Base-by-base conservation (phyloP, 2,329 filamentous ascomycete species). In the Alternaria triticina region DNA sequence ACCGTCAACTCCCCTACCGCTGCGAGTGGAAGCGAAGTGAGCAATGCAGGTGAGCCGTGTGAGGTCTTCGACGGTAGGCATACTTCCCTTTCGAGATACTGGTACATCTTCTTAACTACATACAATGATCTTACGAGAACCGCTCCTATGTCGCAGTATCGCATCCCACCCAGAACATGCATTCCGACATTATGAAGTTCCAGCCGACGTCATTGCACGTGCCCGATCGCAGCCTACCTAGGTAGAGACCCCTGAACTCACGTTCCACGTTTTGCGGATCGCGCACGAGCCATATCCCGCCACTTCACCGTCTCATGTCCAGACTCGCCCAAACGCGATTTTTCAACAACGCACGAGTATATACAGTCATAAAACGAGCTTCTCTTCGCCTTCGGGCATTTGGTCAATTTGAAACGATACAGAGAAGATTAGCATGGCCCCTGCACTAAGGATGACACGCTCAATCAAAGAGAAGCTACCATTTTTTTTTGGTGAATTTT, bases 401-500 rank as follows among this genome's bases (percentile, higher is more conserved):
- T 70, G 67, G 67, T 74, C 71, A 73, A 71, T 72, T 72, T 71
- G 69, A 74, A 74, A 73, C 69, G 64, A 77, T 77, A 77, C 74
- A 77, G 75, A 77, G 75, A 78, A 77, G 74, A 77, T 78, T 78
- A 78, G 75, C 75, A 85, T 85, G 82, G 82, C 82, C 82, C 87
- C 87, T 89, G 87, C 87, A 89, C 92, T 94, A 95, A 95, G 92
- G 92, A 94, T 95, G 92, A 94, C 91, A 94, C 74, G 74, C 76
- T 67, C 64, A 70, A 74, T 74, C 70, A 77, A 76, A 76, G 73
- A 77, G 71, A 75, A 75, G 74, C 74, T 72, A 75, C 74, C 73
- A 75, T 75, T 77, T 76, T 75, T 76, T 73, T 72, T 23, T n/a
- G n/a, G 15, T 2, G 0, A 40, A 10, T 2, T n/a, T n/a, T 17